Evolutionary conservation across 1,139 yeast species (phyloP), one percentile per base, ranked within the genome.

Genomic region (Candida tropicalis): DNA sequence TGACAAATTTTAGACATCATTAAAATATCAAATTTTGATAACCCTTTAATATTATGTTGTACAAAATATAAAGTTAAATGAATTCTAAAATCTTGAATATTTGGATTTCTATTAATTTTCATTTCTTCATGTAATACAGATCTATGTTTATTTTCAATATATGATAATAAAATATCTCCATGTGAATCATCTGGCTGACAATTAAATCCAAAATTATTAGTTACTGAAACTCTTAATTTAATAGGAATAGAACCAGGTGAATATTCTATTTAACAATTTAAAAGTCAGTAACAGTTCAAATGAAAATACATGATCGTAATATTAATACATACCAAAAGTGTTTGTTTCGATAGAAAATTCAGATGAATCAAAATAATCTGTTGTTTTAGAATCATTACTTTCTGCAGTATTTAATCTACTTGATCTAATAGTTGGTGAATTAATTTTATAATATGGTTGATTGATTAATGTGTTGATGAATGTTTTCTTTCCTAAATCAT

Each of bases 31-130:
- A 67, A 53, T 13, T 61, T 62, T 44, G 54, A 60, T 38, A 73
- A 57, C 16, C 82, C 82, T 52, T 73, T 78, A 22, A 79, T 75
- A 1, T 79, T 80, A 15, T 87, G 79, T 43, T 76, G 72, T 34
- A 84, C 65, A 52, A 84, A 81, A 55, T 82, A 81, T 33, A 84
- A 56, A 42, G 83, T 78, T 17, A 74, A 84, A 60, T 84, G 90
- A 35, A 84, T 78, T 48, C 89, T 65, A 17, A 75, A 73, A 58
- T 84, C 90, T 44, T 67, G 70, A 45, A 70, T 68, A 42, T 70
- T 67, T 10, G 82, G 73, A 50, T 76, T 75, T 57, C 90, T 71
- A 48, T 76, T 68, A 38, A 84, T 79, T 51, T 82, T 75, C 35
- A 76, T 63, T 56, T 84, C 91, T 54, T 84, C 87, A 23, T 70